Evolutionary conservation across 2,329 filamentous ascomycete species (phyloP).

Genomic region (Teratosphaeria gauchensis): DNA sequence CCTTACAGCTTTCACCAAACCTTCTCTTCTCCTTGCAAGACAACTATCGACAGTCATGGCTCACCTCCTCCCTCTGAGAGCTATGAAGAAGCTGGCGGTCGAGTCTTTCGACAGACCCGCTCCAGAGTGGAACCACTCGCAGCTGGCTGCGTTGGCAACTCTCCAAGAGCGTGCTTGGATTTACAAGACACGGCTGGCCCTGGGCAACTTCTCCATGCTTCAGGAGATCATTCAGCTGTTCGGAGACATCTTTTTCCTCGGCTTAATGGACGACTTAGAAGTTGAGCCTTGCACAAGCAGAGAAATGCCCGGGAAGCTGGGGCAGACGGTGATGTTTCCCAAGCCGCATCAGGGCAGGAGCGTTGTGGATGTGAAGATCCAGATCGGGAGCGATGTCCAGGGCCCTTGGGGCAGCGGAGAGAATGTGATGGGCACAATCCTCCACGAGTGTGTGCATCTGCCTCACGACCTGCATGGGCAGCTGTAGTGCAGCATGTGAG

Average conservation of each 20-base stretch:
- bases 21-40: background rate
- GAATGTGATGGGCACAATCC: background rate
- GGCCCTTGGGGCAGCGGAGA: background rate
- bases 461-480: background rate
- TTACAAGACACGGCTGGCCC: background rate
- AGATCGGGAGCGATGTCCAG: background rate
- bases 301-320: background rate
- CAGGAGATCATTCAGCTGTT: background rate
- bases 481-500: background rate
- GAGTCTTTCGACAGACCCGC: background rate
- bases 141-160: background rate
- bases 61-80: background rate
- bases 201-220: background rate
- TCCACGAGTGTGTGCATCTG: background rate
- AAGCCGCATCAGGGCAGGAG: background rate
- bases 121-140: background rate
- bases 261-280: background rate
- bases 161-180: background rate
- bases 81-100: background rate
- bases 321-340: background rate
- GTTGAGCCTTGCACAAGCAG: background rate
- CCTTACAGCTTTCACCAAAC: background rate
- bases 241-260: background rate
- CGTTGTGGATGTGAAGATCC: background rate
- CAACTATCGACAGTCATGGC: background rate